phyloP scores from a whole-genome alignment of 441 rosid species.

The Manihot esculenta region DNA sequence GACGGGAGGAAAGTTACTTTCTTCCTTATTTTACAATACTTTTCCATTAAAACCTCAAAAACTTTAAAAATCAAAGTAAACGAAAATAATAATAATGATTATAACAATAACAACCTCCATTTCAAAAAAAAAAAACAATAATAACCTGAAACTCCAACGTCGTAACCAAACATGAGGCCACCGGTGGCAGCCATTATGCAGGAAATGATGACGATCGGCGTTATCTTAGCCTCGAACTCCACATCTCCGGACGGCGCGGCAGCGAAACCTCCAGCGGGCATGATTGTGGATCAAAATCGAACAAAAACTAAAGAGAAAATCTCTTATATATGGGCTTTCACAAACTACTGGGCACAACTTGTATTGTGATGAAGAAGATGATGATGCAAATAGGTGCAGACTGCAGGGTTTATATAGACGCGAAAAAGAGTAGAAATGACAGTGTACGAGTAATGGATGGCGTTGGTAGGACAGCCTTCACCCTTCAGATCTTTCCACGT shows the following conservation, averaged over 20 bases:
- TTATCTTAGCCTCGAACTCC: constrained; percentile 82
- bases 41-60: no score
- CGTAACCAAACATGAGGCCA: constrained; percentile 94
- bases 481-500: constrained; percentile 33
- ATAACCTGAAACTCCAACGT: constrained; percentile 80
- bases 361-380: background rate
- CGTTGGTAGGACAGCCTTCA: constrained; percentile 18
- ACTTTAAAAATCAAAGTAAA: background rate
- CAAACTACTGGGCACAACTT: background rate
- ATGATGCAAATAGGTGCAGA: background rate
- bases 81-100: background rate
- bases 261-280: constrained; percentile 75
- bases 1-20: constrained; percentile 19
- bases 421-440: background rate
- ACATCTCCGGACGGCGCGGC: constrained; percentile 52
- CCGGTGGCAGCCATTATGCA: constrained; percentile 94
- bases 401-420: constrained; percentile 31
- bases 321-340: background rate
- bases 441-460: constrained; percentile 15
- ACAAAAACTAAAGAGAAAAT: background rate
- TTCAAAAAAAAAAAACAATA: no score
- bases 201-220: constrained; percentile 77
- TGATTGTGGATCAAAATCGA: constrained; percentile 11
- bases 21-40: no score
- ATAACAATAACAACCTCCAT: no score